Evolutionary conservation across 192 early-diverging fungal species (phyloP).

Genomic region (Backusella parvicylindrica): DNA sequence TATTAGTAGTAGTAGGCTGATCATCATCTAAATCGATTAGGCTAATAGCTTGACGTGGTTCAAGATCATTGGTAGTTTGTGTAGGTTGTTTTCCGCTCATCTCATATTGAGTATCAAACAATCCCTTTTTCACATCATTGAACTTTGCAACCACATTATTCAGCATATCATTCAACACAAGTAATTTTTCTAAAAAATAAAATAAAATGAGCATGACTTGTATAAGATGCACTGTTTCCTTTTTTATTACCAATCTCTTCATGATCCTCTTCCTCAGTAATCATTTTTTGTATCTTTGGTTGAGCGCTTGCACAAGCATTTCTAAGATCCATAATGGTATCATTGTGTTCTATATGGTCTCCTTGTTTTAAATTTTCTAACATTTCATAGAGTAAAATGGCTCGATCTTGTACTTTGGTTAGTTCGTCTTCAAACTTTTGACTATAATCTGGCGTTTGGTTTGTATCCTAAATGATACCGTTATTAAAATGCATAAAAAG

Average conservation of each 20-base stretch:
- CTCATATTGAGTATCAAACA: slow-evolving; percentile 37
- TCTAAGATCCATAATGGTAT: slow-evolving; percentile 57
- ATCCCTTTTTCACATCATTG: slow-evolving; percentile 48
- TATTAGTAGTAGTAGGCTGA: not conserved
- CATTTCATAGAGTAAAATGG: slow-evolving; percentile 77
- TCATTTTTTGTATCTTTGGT: slow-evolving; percentile 68
- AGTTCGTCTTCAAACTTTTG: slow-evolving; percentile 81
- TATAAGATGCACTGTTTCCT: not conserved
- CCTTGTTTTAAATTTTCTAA: slow-evolving; percentile 64
- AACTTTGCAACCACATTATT: slow-evolving; percentile 77
- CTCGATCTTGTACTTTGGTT: slow-evolving; percentile 74
- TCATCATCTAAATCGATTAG: slow-evolving; percentile 47
- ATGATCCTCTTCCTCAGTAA: slow-evolving; percentile 68
- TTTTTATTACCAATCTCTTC: slow-evolving; percentile 67
- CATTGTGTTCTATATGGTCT: slow-evolving; percentile 42
- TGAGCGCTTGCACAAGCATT: slow-evolving; percentile 66
- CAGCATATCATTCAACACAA: slow-evolving; percentile 74
- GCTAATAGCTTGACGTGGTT: slow-evolving; percentile 35
- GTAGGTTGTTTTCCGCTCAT: slow-evolving; percentile 16
- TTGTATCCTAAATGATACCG: slow-evolving; percentile 40
- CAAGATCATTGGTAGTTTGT: slow-evolving; percentile 1
- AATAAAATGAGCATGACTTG: not conserved
- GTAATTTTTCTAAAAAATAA: slow-evolving; percentile 51
- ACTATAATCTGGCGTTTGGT: slow-evolving; percentile 81
- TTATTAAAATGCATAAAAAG: not conserved